Evolutionary conservation across 2,329 filamentous ascomycete genomes (phyloP).

Genomic region (Orbilia blumenaviensis): DNA sequence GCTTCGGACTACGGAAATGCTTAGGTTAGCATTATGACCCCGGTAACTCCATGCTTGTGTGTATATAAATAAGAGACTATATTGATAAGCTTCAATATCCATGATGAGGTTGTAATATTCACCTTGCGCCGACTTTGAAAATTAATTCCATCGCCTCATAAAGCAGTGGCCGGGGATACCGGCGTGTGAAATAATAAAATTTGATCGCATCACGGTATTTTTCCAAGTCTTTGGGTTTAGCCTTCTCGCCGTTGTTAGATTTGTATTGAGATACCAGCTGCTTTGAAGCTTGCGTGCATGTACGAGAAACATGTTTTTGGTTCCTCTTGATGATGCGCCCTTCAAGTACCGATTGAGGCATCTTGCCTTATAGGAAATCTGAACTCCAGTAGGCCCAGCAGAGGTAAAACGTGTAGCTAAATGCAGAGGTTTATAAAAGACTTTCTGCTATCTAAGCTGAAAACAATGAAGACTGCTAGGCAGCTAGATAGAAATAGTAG

Average conservation of each 20-base stretch:
- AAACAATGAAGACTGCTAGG: no score
- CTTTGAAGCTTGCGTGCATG: background rate
- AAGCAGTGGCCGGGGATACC: background rate
- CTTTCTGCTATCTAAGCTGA: no score
- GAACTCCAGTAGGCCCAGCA: no score
- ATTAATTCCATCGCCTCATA: conserved; percentile 5
- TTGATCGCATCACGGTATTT: background rate
- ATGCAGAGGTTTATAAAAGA: no score
- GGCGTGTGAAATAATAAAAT: conserved; percentile 10
- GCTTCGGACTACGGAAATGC: background rate
- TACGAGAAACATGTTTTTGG: background rate
- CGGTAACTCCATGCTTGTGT: background rate
- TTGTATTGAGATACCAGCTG: background rate
- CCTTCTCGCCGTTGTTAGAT: background rate
- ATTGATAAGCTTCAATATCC: no score
- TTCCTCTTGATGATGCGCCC: background rate
- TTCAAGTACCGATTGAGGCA: background rate
- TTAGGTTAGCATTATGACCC: background rate
- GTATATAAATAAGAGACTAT: no score
- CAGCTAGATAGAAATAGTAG: no score
- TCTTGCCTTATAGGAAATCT: background rate
- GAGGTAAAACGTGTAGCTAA: no score
- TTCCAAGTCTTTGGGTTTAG: background rate
- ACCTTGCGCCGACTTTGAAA: conserved; percentile 19
- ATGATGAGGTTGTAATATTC: no score